Evolutionary conservation across 202 grass and related monocot genomes (phyloP), one percentile per base, ranked within the genome.

Genomic region (Schoenoplectus tabernaemontani): DNA sequence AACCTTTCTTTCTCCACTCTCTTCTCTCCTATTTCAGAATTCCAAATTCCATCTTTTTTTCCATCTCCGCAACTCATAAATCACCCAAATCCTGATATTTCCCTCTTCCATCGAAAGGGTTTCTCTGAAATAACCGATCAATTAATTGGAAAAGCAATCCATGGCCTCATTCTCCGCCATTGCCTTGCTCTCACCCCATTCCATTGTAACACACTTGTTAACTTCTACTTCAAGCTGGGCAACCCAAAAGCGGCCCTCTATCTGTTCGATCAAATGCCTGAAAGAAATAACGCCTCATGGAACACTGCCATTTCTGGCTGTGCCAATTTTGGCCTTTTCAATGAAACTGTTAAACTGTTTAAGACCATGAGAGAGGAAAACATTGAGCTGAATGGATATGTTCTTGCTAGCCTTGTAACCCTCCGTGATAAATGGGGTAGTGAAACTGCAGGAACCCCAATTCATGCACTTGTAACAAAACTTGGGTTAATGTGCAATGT

Each of bases 291-390:
- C 0, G 75, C 92, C 4, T 83, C 89, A 42, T 96, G 92, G 89
- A 91, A 91, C 81, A 89, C 92, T 2, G 83, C 80, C 20, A 57
- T 95, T 38, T 89, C 86, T 11, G 85, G 81, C n/a, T 86, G 89
- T 58, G 81, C 70, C 12, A 53, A 76, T n/a, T 38, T 79, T 1
- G 81, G 85, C 7, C 32, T 48, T 24, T 81, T 91, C 5, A 23
- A 4, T 58, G 16, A 66, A 6, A 84, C 89, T 0, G 48, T 91
- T 15, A 4, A 23, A 1, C 50, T 91, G 11, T 76, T 91, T 5
- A 59, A 41, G 7, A 78, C 42, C 6, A 88, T 90, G 86, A 85
- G 86, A 64, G 84, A 72, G 9, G 30, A 39, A 1, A 85, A 34
- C 3, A 74, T 96, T 1, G 78, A 81, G 3, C 87, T 85, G 62